A percentile compares a stretch with the other conserved stretches of the same genome.
Evolutionary conservation across 352 stramenopile genomes (phyloP).

Genomic region (Phytophthora aleatoria): DNA sequence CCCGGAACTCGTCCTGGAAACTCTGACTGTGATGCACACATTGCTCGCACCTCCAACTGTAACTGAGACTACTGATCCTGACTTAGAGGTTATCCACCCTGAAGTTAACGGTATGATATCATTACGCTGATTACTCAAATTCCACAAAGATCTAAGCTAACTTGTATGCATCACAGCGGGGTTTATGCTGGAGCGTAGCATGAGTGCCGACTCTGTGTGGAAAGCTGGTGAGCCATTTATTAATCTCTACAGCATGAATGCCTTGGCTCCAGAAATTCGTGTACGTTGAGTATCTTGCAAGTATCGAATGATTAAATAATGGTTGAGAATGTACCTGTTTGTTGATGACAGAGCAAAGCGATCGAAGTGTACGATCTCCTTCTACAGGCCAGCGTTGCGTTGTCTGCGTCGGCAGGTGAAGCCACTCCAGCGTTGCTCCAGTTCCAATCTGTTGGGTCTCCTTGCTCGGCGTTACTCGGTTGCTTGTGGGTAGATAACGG

Average conservation of each 20-base stretch:
- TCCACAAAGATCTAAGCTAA: slow-evolving; percentile 1
- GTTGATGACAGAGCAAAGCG: slow-evolving; percentile 17
- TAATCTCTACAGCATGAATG: slow-evolving; percentile 27
- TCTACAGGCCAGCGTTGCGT: slow-evolving; percentile 6
- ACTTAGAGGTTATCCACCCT: slow-evolving; percentile 33
- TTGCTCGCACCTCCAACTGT: slow-evolving; percentile 28
- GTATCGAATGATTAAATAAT: not conserved
- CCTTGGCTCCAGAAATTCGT: slow-evolving; percentile 30
- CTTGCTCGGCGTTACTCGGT: slow-evolving; percentile 37
- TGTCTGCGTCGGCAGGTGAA: slow-evolving; percentile 6
- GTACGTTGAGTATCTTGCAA: slow-evolving; percentile 18
- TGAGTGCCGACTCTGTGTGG: slow-evolving; percentile 32
- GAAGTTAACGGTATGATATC: slow-evolving; percentile 59
- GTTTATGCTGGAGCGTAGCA: slow-evolving; percentile 49
- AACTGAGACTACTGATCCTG: slow-evolving; percentile 1
- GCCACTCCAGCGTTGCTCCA: slow-evolving; percentile 10
- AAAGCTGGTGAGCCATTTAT: slow-evolving; percentile 60
- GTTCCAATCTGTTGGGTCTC: slow-evolving; percentile 43
- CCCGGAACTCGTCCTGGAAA: slow-evolving; percentile 44
- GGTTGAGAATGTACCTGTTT: not conserved
- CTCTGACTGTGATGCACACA: slow-evolving; percentile 31
- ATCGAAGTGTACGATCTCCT: slow-evolving; percentile 30
- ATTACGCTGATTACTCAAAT: not conserved
- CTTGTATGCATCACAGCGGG: slow-evolving; percentile 29
- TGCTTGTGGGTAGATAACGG: slow-evolving; percentile 38